A percentile compares a stretch with the other conserved stretches of the same genome.
These are phyloP conservation scores for Mycena kentingensis DNA, from an alignment of 768 basidiomycete genomes.

Conservation along the genomic window DNA sequence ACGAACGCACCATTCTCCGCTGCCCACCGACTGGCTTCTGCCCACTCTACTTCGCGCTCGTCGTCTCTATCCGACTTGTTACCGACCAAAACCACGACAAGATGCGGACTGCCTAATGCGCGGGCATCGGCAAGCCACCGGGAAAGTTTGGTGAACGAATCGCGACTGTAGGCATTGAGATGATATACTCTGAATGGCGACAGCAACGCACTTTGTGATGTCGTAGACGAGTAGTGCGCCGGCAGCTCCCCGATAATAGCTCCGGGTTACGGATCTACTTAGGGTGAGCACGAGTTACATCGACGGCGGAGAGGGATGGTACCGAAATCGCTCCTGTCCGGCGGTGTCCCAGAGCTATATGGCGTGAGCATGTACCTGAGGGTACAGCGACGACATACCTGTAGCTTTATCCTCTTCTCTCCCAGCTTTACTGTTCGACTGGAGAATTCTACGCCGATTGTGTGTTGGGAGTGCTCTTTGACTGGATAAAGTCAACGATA, in stretches of 20 bases:
- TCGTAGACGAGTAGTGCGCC: conserved; percentile 93
- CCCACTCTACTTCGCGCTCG: conserved; percentile 92
- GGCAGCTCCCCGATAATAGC: conserved; percentile 94
- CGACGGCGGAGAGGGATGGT: conserved; percentile 1
- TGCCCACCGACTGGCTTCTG: conserved; percentile 94
- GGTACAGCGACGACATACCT: conserved; percentile 53
- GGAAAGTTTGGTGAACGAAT: conserved; percentile 80
- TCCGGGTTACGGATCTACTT: conserved; percentile 83
- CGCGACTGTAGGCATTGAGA: conserved; percentile 57
- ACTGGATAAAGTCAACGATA: conserved; percentile 49
- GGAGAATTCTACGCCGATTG: conserved; percentile 98
- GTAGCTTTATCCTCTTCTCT: conserved; percentile 93
- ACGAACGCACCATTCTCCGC: conserved; percentile 89
- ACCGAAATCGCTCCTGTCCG: conserved; percentile 94
- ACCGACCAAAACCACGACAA: conserved; percentile 89
- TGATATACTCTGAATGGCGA: conserved; percentile 16
- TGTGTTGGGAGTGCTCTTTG: conserved; percentile 96
- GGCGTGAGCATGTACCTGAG: conserved; percentile 16
- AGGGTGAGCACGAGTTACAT: conserved; percentile 19
- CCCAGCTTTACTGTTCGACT: conserved; percentile 91
- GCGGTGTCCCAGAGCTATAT: conserved; percentile 93
- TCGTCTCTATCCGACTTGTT: conserved; percentile 96
- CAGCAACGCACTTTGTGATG: conserved; percentile 70
- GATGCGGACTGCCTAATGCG: conserved; percentile 87
- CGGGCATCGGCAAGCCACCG: conserved; percentile 94